Evolutionary conservation across 305 asterid genomes (phyloP), one percentile per base, ranked within the genome.

Genomic region (Coffea humblotiana): DNA sequence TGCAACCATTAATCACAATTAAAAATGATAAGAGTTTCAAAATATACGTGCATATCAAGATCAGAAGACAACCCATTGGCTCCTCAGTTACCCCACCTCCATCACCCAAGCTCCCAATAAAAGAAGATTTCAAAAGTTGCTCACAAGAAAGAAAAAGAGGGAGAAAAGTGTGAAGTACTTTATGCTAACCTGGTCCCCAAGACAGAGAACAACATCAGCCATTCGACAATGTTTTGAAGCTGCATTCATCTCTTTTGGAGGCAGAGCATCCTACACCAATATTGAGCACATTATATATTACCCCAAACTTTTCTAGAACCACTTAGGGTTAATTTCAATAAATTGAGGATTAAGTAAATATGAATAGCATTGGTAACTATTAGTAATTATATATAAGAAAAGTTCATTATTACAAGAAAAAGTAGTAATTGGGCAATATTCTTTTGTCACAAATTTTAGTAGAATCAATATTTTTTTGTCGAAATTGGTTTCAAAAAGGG

Each of bases 141-240:
- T 32, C 32, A 32, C 29, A 61, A 61, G 35, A 9, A 3, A 61
- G 35, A 19, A 19, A 8, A 74, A 74, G 32, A 52, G 21, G 52
- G 77, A 54, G 37, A 73, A 37, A 54, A 19, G 32, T 3, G 21
- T 32, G 35, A 74, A 8, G 60, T 51, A 11, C 6, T 73, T 52
- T 49, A 72, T 25, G 61, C 63, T 79, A 91, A 95, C 99, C 99
- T 95, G 63, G 99, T 95, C 65, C 65, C 99, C 99, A 45, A 95
- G 90, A 78, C 99, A 95, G 82, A 95, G 77, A 74, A 95, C 97
- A 66, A 95, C 87, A 90, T 95, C 99, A 71, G 99, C 97, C 91
- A 88, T 88, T 94, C 86, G 88, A 91, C 99, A 95, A 83, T 95
- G 98, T 83, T 82, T 92, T 85, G 89, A 97, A 48, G 99, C 98